A percentile compares a stretch with the other conserved stretches of the same genome.
These are phyloP conservation scores for Nakataea oryzae DNA, from an alignment of 2,329 filamentous ascomycete genomes.

Conservation along the genomic window DNA sequence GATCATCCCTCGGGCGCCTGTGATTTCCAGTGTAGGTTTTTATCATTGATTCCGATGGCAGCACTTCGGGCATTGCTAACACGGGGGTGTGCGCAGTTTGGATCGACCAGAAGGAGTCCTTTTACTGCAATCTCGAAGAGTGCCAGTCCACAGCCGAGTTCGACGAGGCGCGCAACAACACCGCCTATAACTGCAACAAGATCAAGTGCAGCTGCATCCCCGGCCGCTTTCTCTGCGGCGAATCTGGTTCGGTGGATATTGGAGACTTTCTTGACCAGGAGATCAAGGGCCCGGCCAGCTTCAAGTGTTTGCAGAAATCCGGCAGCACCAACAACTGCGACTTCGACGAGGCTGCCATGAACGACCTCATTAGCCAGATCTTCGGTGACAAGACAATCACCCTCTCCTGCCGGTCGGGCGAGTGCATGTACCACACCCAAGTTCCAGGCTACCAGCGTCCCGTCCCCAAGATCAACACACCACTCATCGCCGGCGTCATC, in stretches of 20 bases:
- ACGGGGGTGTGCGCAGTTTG: conserved; percentile 59
- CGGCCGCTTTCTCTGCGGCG: conserved; percentile 87
- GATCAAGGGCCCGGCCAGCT: conserved; percentile 81
- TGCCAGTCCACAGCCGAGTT: conserved; percentile 66
- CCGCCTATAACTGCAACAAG: conserved; percentile 73
- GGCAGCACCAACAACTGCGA: conserved; percentile 57
- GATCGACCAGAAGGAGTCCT: conserved; percentile 89
- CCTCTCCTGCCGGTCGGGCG: conserved; percentile 71
- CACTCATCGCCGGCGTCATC: conserved; percentile 88
- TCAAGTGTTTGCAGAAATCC: conserved; percentile 59
- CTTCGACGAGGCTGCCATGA: conserved; percentile 88
- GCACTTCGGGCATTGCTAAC: background rate
- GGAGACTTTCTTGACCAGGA: conserved; percentile 73
- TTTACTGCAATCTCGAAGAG: conserved; percentile 82
- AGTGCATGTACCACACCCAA: conserved; percentile 88
- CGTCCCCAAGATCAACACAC: conserved; percentile 92
- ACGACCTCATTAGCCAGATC: conserved; percentile 74
- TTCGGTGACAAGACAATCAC: conserved; percentile 90
- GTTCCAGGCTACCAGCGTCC: conserved; percentile 84
- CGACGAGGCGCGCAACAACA: conserved; percentile 63
- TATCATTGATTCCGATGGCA: conserved; percentile 1
- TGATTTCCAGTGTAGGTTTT: conserved; percentile 78
- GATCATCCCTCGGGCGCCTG: conserved; percentile 64
- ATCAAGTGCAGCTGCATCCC: conserved; percentile 82
- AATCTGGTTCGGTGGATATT: conserved; percentile 84